Conservation (phyloP, 75 land plant genomes). For the Cryptomeria japonica region DNA sequence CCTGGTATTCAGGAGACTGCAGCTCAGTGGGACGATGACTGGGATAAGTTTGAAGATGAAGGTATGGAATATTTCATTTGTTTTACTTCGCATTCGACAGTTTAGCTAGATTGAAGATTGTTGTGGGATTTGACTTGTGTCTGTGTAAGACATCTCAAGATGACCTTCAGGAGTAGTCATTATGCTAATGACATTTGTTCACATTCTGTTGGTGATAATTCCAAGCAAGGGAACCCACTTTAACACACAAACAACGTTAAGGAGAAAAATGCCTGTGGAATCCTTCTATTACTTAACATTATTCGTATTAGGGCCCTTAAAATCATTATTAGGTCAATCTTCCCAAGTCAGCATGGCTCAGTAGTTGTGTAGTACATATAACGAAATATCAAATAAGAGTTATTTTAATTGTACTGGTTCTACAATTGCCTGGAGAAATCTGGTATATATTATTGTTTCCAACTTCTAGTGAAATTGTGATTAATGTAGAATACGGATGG, state of each 20-base stretch:
- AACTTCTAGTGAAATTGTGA: background rate
- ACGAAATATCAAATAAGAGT: background rate
- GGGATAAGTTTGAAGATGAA: constrained; percentile 98
- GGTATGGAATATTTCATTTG: constrained; percentile 38
- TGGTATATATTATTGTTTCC: background rate
- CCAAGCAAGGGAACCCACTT: too few species aligned
- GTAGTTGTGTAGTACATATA: background rate
- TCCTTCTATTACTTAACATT: too few species aligned
- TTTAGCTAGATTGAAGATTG: too few species aligned
- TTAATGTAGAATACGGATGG: background rate
- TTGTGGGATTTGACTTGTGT: background rate
- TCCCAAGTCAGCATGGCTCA: background rate
- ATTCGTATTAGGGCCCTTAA: background rate
- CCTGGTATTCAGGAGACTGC: constrained; percentile 84
- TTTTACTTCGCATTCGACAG: background rate
- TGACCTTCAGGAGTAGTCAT: background rate
- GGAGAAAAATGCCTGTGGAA: background rate
- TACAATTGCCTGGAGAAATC: background rate
- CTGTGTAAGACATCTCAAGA: background rate
- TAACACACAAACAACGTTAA: background rate
- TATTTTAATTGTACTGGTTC: background rate
- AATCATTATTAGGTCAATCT: background rate
- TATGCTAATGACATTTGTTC: too few species aligned
- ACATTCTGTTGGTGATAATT: too few species aligned
- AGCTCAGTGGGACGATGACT: constrained; percentile 94